Percentiles rank a stretch among this genome's conserved stretches.
Evolutionary conservation across 139 green algal species (phyloP).

Genomic region (Chlorella sp.): DNA sequence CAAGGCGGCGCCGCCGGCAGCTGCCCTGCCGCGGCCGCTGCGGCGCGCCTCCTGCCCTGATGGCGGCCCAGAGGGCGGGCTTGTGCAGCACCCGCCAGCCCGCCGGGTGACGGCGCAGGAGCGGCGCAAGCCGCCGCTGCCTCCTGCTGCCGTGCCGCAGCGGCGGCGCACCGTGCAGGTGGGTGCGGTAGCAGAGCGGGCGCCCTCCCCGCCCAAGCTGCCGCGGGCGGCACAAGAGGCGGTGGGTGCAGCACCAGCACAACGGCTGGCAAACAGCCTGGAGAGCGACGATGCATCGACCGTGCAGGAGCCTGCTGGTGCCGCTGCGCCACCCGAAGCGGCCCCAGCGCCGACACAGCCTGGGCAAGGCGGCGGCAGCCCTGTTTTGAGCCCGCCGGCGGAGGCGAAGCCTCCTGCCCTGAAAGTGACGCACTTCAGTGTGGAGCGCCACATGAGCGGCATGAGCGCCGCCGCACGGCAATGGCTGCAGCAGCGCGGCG

Average conservation of each 20-base stretch:
- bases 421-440: background rate
- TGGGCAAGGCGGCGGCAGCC: background rate
- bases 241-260: too few species aligned
- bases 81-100: background rate
- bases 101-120: background rate
- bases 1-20: background rate
- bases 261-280: background rate
- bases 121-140: conserved; percentile 24
- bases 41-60: background rate
- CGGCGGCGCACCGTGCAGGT: background rate
- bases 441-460: background rate
- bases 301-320: too few species aligned
- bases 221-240: too few species aligned
- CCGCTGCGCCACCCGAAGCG: too few species aligned
- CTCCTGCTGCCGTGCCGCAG: background rate
- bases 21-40: background rate
- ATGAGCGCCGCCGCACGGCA: background rate
- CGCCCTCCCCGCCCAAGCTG: too few species aligned
- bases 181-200: background rate
- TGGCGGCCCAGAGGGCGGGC: background rate
- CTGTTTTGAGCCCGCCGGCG: too few species aligned
- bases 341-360: background rate
- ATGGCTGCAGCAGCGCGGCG: background rate
- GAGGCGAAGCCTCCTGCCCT: background rate
- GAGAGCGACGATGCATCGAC: background rate